phyloP scores from a whole-genome alignment of 805 yeast genomes.

The Nakazawaea laoshanensis region DNA sequence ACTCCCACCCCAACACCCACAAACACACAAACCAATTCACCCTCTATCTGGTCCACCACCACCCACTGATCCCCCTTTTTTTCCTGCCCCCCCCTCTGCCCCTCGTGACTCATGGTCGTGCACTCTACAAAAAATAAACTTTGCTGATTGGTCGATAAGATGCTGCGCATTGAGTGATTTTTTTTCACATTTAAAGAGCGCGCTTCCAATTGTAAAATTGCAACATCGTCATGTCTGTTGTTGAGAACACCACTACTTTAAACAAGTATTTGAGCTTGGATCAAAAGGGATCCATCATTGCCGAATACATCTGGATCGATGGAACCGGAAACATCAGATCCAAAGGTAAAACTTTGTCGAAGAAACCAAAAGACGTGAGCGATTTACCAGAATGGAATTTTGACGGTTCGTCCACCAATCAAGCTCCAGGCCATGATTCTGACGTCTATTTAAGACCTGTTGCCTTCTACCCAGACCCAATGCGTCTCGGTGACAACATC shows the following conservation, averaged over 20 bases:
- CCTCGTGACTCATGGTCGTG: too few relatives aligned
- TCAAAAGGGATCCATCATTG: conserved; percentile 81
- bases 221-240: conserved; percentile 18
- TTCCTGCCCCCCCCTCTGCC: too few relatives aligned
- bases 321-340: conserved; percentile 87
- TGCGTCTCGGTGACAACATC: conserved; percentile 96
- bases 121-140: too few relatives aligned
- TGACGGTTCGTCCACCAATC: conserved; percentile 97
- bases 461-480: conserved; percentile 91
- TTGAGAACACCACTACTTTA: conserved; percentile 71
- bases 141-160: too few relatives aligned
- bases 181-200: too few relatives aligned
- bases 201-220: too few relatives aligned
- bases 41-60: too few relatives aligned
- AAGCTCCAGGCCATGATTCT: conserved; percentile 97
- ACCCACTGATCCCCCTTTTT: too few relatives aligned
- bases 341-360: conserved; percentile 80
- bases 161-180: too few relatives aligned
- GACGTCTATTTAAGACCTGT: conserved; percentile 95
- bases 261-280: conserved; percentile 76
- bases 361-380: conserved; percentile 61
- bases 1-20: too few relatives aligned
- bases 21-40: too few relatives aligned
- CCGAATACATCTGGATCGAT: conserved; percentile 98
- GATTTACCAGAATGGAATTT: conserved; percentile 99